phyloP scores from a whole-genome alignment of 1,284 basidiomycete species.

The Malassezia sympodialis region DNA sequence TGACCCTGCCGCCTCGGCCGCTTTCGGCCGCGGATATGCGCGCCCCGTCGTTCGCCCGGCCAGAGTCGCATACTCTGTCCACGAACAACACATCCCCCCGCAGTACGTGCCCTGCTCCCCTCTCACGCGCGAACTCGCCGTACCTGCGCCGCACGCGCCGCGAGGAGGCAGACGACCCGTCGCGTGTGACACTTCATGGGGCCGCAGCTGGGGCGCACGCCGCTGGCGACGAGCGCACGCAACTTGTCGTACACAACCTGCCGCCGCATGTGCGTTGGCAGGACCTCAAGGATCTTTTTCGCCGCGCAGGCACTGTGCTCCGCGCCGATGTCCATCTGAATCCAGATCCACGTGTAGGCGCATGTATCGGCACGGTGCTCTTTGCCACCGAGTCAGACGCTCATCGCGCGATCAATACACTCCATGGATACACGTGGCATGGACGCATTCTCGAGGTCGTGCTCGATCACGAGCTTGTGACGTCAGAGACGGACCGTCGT shows the following conservation, averaged over 20 bases:
- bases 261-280: conserved; percentile 50
- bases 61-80: not conserved
- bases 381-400: conserved; percentile 48
- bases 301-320: conserved; percentile 49
- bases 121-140: not conserved
- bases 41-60: not conserved
- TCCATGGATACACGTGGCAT: conserved; percentile 49
- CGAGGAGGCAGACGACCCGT: not conserved
- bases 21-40: not conserved
- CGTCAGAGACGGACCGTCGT: not conserved
- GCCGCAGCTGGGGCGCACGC: conserved; percentile 21
- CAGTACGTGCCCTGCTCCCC: not conserved
- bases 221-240: conserved; percentile 66
- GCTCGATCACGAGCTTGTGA: conserved; percentile 1
- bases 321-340: conserved; percentile 49
- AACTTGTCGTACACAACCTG: conserved; percentile 50
- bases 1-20: not conserved
- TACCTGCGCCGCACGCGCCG: not conserved
- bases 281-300: conserved; percentile 49
- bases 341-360: conserved; percentile 18
- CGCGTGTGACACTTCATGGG: conserved; percentile 4
- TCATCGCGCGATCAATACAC: conserved; percentile 47
- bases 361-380: conserved; percentile 37
- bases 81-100: not conserved
- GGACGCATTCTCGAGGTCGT: conserved; percentile 41